phyloP scores from a whole-genome alignment of 179 eudicot species.

The Nepenthes alata region DNA sequence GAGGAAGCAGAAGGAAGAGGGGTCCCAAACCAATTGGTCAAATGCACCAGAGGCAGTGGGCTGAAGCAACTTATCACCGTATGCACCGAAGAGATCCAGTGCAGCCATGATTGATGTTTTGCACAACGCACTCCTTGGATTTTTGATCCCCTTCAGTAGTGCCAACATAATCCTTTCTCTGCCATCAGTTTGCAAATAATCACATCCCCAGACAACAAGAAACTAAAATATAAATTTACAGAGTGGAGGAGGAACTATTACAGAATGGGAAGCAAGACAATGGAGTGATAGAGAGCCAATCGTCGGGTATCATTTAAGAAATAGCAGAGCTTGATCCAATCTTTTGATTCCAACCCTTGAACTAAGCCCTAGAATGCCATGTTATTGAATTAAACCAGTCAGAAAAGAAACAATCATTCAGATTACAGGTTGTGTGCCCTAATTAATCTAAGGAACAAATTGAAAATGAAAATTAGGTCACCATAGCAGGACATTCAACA shows the following conservation, averaged over 20 bases:
- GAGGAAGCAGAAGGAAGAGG: neutral
- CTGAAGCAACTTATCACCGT: conserved; percentile 50
- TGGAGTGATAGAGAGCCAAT: conserved; percentile 50
- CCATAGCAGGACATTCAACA: too few relatives aligned
- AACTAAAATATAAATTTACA: too few relatives aligned
- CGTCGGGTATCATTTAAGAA: conserved; percentile 66
- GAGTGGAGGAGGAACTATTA: conserved; percentile 20
- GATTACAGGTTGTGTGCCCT: neutral
- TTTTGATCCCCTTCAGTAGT: conserved; percentile 81
- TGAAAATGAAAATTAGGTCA: too few relatives aligned
- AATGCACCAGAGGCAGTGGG: conserved; percentile 38
- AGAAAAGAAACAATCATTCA: neutral
- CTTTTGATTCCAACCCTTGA: conserved; percentile 76
- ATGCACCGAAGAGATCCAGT: conserved; percentile 56
- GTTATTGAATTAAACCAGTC: neutral
- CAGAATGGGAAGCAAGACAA: conserved; percentile 64
- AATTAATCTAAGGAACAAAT: neutral
- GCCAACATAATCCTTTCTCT: conserved; percentile 65
- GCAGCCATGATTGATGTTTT: conserved; percentile 95
- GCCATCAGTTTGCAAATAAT: conserved; percentile 1
- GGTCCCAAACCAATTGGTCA: conserved; percentile 48
- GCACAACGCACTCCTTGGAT: conserved; percentile 92
- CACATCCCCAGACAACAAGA: neutral
- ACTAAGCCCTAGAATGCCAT: conserved; percentile 40
- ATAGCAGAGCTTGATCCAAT: conserved; percentile 79